Evolutionary conservation across 106 monocot genomes (phyloP), one percentile per base, ranked within the genome.

Genomic region (Cymbidium sinense): DNA sequence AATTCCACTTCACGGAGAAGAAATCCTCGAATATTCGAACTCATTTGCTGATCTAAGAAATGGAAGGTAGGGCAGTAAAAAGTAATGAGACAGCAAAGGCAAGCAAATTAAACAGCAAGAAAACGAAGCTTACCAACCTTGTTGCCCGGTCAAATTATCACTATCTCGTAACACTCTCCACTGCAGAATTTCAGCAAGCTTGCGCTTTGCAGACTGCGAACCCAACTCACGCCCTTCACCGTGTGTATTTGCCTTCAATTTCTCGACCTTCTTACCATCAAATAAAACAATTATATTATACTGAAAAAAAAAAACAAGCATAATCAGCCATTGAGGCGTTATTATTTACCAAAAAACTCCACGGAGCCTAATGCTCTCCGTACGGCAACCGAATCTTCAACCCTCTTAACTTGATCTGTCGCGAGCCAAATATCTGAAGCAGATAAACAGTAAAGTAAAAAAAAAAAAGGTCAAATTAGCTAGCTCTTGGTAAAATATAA

Each of bases 161-260:
- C 50, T 75, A 39, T 79, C 41, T 31, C 77, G 74, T 64, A 94
- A 77, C 4, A 72, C 81, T 23, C 81, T 88, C 75, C 78, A 84
- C 73, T 82, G 76, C 82, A 94, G 52, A 82, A 98, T 88, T 79
- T 94, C 96, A 77, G 79, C 75, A 37, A 98, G 52, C 83, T 86
- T 85, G 77, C 84, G 80, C 91, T 90, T 98, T 71, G 87, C 29
- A 13, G 70, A 27, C 65, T 30, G 75, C 12, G 25, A 44, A 25
- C 25, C 74, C 27, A 43, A 28, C 27, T 11, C 35, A 7, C 3
- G 25, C 8, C 44, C 12, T 44, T 71, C 37, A 21, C 36, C 71
- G n/a, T 44, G 7, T 7, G 64, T 15, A 5, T 35, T 47, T 44
- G 15, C 27, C 21, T 28, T 47, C 74, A 74, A 28, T 74, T 47